Percentiles rank a stretch among this genome's conserved stretches.
These are phyloP conservation scores for Alternaria sp. DNA, from an alignment of 2,329 filamentous ascomycete species.

Conservation along the genomic window DNA sequence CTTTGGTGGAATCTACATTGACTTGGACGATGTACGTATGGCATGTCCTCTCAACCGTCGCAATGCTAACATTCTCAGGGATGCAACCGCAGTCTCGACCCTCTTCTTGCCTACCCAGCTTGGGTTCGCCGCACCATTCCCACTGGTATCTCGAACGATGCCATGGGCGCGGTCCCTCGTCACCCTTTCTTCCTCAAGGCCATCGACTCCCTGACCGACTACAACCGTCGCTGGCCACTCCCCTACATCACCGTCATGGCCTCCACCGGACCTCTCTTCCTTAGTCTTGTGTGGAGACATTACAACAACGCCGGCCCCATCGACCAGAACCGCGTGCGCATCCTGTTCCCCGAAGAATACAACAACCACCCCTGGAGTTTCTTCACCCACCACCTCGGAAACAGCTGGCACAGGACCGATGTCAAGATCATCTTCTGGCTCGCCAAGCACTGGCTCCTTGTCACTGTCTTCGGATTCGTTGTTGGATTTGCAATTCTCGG, in stretches of 20 bases:
- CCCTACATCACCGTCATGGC: constrained; percentile 83
- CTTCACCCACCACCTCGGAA: constrained; percentile 70
- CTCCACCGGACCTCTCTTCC: constrained; percentile 75
- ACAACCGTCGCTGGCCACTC: constrained; percentile 71
- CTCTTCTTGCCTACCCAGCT: constrained; percentile 70
- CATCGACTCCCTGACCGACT: constrained; percentile 70
- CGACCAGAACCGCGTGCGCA: constrained; percentile 63
- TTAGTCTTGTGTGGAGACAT: constrained; percentile 77
- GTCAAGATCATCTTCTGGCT: constrained; percentile 71
- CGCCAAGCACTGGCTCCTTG: constrained; percentile 61
- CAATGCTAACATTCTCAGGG: constrained; percentile 54
- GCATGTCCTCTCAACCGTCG: background rate
- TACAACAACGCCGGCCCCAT: constrained; percentile 64
- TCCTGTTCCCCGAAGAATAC: constrained; percentile 74
- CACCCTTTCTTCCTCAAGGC: constrained; percentile 77
- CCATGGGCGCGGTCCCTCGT: constrained; percentile 74
- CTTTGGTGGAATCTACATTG: constrained; percentile 81
- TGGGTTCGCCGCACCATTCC: constrained; percentile 75
- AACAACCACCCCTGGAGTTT: constrained; percentile 73
- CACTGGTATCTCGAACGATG: constrained; percentile 81
- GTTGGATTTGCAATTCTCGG: constrained; percentile 59
- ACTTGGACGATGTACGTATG: constrained; percentile 70
- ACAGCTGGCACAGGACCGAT: constrained; percentile 70
- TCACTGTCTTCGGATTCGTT: constrained; percentile 61
- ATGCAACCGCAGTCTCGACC: constrained; percentile 71